Evolutionary conservation across 2,329 filamentous ascomycete genomes (phyloP), one percentile per base, ranked within the genome.

Genomic region (Chaetomiaceae sp.): DNA sequence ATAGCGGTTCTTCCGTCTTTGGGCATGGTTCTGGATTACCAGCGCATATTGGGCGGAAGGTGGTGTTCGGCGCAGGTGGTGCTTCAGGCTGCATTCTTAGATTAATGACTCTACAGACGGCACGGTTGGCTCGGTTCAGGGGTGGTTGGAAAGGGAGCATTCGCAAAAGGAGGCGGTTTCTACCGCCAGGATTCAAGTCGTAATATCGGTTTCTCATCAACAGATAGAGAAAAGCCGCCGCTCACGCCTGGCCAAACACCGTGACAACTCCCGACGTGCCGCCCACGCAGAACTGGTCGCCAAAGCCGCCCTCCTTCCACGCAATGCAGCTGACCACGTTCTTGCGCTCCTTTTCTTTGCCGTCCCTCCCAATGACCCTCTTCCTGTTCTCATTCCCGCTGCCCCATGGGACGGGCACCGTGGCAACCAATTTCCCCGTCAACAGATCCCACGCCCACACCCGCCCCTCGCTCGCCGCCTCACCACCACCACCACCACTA

Each of bases 401-500:
- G 1, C 76, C 76, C 77, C 76, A 79, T 0, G 78, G 75, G 3
- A 79, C 69, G 29, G 62, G 66, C 6, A 95, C 66, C 54, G 71
- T 79, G 26, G 84, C 79, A 48, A 79, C 71, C 41, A 86, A 62
- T 45, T 81, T 77, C 1, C 88, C 90, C 6, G 76, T 84, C 45
- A 95, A 63, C 17, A 95, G 69, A 67, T 96, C 89, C 91, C 91
- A 97, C 1, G 81, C 87, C 70, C 83, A 83, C 7, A 89, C 66
- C 58, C 73, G 73, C 2, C 85, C 86, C 50, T 84, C 72, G 3
- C 67, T 68, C 2, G 26, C 63, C 48, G 49, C 34, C 39, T 50
- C 36, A 10, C 30, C 61, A 17, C 50, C 62, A 1, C 56, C 58
- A 43, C 60, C 52, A 1, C n/a, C 39, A 9, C 22, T 24, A 11